Percentiles rank a stretch among this genome's conserved stretches.
Conservation (phyloP, 2,329 filamentous ascomycete genomes). For the Fusarium tjaetaba region DNA sequence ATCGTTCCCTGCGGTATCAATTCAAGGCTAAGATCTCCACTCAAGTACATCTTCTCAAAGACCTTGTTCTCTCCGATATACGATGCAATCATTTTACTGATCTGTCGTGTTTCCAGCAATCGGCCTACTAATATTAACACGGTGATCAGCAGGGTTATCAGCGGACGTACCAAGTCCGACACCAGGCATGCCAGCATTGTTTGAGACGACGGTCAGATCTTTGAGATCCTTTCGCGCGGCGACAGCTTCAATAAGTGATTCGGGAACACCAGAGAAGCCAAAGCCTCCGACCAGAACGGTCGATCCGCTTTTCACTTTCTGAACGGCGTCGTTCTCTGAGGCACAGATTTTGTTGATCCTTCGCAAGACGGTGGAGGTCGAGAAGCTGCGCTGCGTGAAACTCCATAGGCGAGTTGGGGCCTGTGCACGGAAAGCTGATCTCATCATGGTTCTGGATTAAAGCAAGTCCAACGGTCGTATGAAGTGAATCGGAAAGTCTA, state of each 20-base stretch:
- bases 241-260: slow-evolving; percentile 72
- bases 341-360: slow-evolving; percentile 77
- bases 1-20: slow-evolving; percentile 90
- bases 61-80: slow-evolving; percentile 95
- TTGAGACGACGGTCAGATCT: slow-evolving; percentile 86
- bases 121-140: slow-evolving; percentile 52
- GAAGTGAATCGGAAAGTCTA: too few relatives aligned
- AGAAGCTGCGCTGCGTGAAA: neutral
- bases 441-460: neutral
- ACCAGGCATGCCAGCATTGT: slow-evolving; percentile 87
- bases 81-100: slow-evolving; percentile 89
- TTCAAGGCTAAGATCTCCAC: slow-evolving; percentile 85
- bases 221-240: slow-evolving; percentile 71
- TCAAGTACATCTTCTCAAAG: slow-evolving; percentile 88
- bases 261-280: slow-evolving; percentile 83
- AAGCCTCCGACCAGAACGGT: slow-evolving; percentile 83
- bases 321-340: slow-evolving; percentile 72
- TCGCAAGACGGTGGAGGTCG: neutral
- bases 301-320: slow-evolving; percentile 78
- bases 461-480: accelerated
- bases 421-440: neutral
- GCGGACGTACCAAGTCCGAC: slow-evolving; percentile 71
- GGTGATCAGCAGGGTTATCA: slow-evolving; percentile 54
- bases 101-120: slow-evolving; percentile 62
- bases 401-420: neutral